Evolutionary conservation across 345 rosid genomes (phyloP), one percentile per base, ranked within the genome.

Genomic region (Anastatica hierochuntica): DNA sequence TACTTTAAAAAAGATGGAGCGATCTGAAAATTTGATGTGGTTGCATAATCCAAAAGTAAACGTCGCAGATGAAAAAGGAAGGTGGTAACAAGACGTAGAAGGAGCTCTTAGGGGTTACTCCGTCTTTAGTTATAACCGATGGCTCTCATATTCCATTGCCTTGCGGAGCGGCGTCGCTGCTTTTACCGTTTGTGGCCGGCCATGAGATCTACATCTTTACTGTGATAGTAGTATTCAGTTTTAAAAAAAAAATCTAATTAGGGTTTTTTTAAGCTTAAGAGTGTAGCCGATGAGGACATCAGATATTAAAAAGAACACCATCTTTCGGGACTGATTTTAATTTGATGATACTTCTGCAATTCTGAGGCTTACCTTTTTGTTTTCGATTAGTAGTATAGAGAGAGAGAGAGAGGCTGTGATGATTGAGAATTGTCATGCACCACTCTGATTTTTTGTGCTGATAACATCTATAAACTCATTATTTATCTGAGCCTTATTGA

Each of bases 161-260:
- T 26, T 62, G 68, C 62, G 68, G 58, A 68, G 73, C 68, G 53
- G 73, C 68, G 68, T 68, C 24, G 72, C 53, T 68, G 73, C 73
- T 11, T 54, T 68, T 68, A 68, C 68, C 60, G 67, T 63, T 62
- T 68, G 64, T n/a, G 60, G 47, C 68, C 58, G 39, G 73, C 73
- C 73, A 68, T 68, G 73, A 56, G 68, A 37, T 48, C 52, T 54
- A 61, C n/a, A 68, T 44, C 3, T 24, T 24, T 24, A 24, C 6
- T 24, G 0, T 57, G 2, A 4, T 27, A 3, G 3, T 8, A 11
- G 39, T 13, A 0, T 16, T 21, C 10, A 6, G 0, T 9, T 41
- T 31, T 33, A 0, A 2, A 8, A 11, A 10, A 0, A 26, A 20
- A 14, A 0, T 53, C 1, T 8, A 19, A 8, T 37, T 52, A 52